phyloP scores from a whole-genome alignment of 177 flowering plant species.

The Tripterygium wilfordii region DNA sequence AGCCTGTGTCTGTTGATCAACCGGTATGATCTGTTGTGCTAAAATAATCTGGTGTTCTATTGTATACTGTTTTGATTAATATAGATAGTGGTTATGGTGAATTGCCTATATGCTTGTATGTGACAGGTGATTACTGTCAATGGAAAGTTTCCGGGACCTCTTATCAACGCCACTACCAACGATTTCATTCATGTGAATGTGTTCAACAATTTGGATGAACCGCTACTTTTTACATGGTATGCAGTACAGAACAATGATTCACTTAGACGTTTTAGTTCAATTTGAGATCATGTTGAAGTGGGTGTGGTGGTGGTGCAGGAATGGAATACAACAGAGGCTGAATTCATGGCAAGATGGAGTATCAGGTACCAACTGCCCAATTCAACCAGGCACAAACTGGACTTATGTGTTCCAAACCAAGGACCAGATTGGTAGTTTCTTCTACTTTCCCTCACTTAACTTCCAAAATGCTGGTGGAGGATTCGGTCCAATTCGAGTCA shows the following conservation, averaged over 20 bases:
- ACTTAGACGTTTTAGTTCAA: background rate
- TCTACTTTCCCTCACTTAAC: slow-evolving; percentile 37
- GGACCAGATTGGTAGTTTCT: slow-evolving; percentile 45
- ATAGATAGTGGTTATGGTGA: no score
- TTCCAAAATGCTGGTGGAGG: slow-evolving; percentile 45
- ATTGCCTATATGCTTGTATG: no score
- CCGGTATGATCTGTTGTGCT: slow-evolving; percentile 25
- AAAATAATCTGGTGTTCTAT: no score
- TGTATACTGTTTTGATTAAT: no score
- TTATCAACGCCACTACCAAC: slow-evolving; percentile 60
- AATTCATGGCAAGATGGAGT: slow-evolving; percentile 58
- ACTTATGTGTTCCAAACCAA: slow-evolving; percentile 41
- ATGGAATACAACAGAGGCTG: slow-evolving; percentile 35
- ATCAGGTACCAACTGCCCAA: slow-evolving; percentile 42
- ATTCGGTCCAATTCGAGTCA: slow-evolving; percentile 36
- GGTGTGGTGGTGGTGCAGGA: slow-evolving; percentile 18
- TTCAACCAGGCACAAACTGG: slow-evolving; percentile 41
- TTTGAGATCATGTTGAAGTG: background rate
- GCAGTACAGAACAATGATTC: background rate
- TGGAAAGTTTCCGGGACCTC: slow-evolving; percentile 68
- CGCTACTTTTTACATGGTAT: slow-evolving; percentile 68
- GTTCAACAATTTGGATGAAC: slow-evolving; percentile 58
- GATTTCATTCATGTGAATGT: slow-evolving; percentile 50
- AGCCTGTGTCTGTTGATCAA: slow-evolving; percentile 22
- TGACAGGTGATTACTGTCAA: slow-evolving; percentile 75